A percentile compares a stretch with the other conserved stretches of the same genome.
These are phyloP conservation scores for Kwoniella bestiolae DNA, from an alignment of 768 basidiomycete genomes.

Conservation along the genomic window DNA sequence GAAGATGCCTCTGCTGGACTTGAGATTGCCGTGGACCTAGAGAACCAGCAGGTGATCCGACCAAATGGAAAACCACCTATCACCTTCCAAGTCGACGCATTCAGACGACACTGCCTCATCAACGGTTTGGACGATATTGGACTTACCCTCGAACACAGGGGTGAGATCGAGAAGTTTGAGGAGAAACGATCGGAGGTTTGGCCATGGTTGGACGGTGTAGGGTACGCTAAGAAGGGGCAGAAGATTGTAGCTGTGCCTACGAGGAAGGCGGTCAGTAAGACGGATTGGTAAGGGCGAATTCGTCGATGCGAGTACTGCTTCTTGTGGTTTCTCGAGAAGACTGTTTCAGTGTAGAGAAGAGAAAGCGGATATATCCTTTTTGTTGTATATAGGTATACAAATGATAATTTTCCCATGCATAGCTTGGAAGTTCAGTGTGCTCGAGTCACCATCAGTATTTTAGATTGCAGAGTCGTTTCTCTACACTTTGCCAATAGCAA, in stretches of 20 bases:
- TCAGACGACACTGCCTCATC: conserved; percentile 89
- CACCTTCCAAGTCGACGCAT: conserved; percentile 79
- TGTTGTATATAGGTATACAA: conserved; percentile 15
- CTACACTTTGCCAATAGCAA: too few species aligned
- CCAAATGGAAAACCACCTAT: conserved; percentile 71
- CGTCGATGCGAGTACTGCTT: neutral
- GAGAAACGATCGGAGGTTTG: conserved; percentile 72
- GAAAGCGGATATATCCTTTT: conserved; percentile 3
- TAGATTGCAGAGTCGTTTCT: too few species aligned
- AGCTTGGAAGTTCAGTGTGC: too few species aligned
- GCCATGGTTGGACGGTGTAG: conserved; percentile 98
- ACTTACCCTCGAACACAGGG: conserved; percentile 80
- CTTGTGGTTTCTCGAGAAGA: too few species aligned
- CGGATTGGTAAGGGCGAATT: conserved; percentile 55
- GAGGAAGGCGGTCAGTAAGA: conserved; percentile 45
- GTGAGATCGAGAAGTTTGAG: conserved; percentile 79
- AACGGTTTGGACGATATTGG: conserved; percentile 97
- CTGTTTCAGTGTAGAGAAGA: too few species aligned
- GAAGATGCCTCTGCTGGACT: conserved; percentile 75
- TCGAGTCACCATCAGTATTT: too few species aligned
- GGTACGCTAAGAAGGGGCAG: conserved; percentile 70
- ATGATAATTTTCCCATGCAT: neutral
- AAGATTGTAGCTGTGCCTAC: conserved; percentile 55
- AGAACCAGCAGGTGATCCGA: conserved; percentile 73
- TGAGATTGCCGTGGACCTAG: conserved; percentile 82